Base-by-base conservation (phyloP, 495 filamentous ascomycete species). In the Penicillium maclennaniae region DNA sequence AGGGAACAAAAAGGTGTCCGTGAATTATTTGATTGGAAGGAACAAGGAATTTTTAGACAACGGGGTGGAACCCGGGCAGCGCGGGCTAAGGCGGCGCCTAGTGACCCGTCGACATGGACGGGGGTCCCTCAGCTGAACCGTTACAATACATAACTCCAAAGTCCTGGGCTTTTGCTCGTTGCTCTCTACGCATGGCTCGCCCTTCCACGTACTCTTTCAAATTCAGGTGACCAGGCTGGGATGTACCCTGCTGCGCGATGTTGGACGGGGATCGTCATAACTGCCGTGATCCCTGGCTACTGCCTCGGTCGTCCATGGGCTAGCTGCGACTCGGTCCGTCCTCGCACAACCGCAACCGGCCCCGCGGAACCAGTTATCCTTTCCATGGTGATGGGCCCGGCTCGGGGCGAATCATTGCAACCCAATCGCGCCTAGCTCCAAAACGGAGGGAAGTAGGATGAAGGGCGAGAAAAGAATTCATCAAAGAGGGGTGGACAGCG, bases 61-160 rank as follows among this genome's bases (percentile, higher is more conserved):
- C 55, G 59, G 45, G 46, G 51, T 58, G 59, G 62, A 63, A 45
- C 51, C 52, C 49, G 57, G 56, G 56, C 55, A 62, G 52, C 41
- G 53, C 61, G 59, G 61, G 61, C 62, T 65, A 62, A 59, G 59
- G 62, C 59, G 56, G 56, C 69, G 70, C 62, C 67, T 23, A 64
- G 55, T 58, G 69, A 69, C 69, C 69, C 69, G 66, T 72, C 61
- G 67, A 65, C 62, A 67, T 70, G 68, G 71, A 70, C 55, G 65
- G 67, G 63, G 67, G 58, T 59, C 57, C 59, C 42, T 57, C 51
- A 72, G 67, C 67, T 72, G 69, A 67, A 65, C 56, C 55, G 31
- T 34, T 34, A 12, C 14, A 34, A 23, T 23, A 23, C 23, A 23
- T 23, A 23, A 23, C 23, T 23, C 23, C 23, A 2, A 5, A 5